Base-by-base conservation (phyloP, 1,139 yeast genomes). In the Pichia sp. region DNA sequence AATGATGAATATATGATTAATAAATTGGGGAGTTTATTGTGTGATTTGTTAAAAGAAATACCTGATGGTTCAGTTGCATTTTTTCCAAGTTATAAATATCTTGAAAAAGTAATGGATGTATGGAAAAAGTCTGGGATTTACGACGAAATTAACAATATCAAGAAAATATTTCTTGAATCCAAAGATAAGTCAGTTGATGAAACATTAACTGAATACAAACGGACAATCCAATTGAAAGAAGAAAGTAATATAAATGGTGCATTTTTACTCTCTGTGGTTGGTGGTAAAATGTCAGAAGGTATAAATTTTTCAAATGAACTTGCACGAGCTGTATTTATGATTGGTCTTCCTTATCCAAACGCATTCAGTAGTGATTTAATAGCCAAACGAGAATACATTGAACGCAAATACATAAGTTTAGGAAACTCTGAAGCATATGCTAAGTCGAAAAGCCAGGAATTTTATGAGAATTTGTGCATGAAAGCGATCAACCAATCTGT, bases 201-300 rank as follows among this genome's bases (percentile, higher is more conserved):
- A 24, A 64, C 75, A 0, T 61, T 89, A 15, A 48, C 59, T 0
- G 72, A 70, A 2, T 91, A 82, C 53, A 62, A 80, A 1, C 53
- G 62, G 1, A 51, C 61, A 2, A 66, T 70, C 4, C 43, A 44
- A 35, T 27, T 45, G 10, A 42, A 50, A 7, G 22, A 24, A 4
- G 22, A 24, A 4, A 22, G n/a, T 16, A 22, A 15, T 11, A 27
- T 42, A 31, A 22, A 39, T 10, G 93, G 94, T 0, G 91, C 94
- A 0, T 54, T 84, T 1, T 61, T 91, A 6, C 68, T 89, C 24
- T 80, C 96, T 0, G 95, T 91, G 1, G 95, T 91, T 14, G 96
- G 96, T 2, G 98, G 97, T 0, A 83, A 83, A 55, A 69, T 91
- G 67, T 86, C 96, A 0, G 98, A 89, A 60, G 98, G 98, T 6